Evolutionary conservation across 2,329 filamentous ascomycete species (phyloP).

Genomic region (Penicillium sp.): DNA sequence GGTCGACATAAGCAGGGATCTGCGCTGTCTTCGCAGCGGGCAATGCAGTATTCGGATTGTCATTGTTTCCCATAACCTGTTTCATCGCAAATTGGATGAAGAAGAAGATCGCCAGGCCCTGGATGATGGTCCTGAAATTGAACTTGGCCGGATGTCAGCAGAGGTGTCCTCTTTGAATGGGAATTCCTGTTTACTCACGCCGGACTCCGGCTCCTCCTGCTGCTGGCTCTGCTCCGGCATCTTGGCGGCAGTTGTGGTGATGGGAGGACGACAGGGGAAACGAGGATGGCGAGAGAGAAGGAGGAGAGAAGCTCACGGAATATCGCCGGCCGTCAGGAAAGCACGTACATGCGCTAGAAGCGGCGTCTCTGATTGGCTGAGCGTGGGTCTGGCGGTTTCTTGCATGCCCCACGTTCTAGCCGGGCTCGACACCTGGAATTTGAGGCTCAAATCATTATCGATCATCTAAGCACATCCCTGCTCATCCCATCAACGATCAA

Average conservation of each 20-base stretch:
- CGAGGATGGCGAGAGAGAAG: conserved; percentile 3
- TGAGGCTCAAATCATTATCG: not conserved
- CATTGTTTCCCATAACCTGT: conserved; percentile 48
- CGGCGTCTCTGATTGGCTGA: conserved; percentile 1
- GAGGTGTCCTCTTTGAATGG: conserved; percentile 19
- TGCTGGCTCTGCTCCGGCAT: conserved; percentile 40
- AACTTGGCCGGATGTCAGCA: conserved; percentile 28
- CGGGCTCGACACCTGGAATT: not conserved
- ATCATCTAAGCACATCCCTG: not conserved
- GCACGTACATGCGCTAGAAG: conserved; percentile 1
- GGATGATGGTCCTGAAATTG: conserved; percentile 43
- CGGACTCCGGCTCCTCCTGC: conserved; percentile 30
- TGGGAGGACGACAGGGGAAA: conserved; percentile 14
- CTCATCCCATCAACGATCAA: not conserved
- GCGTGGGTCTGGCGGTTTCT: not conserved
- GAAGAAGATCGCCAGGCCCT: conserved; percentile 58
- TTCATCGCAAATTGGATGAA: conserved; percentile 55
- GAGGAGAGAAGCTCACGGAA: conserved; percentile 6
- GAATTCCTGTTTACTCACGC: conserved; percentile 1
- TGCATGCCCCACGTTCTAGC: conserved; percentile 8
- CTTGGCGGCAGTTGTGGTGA: conserved; percentile 18
- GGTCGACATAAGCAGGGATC: conserved; percentile 62
- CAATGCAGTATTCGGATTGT: conserved; percentile 23
- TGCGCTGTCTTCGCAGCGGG: conserved; percentile 19
- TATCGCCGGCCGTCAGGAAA: conserved; percentile 7